Conservation (phyloP, 2,329 filamentous ascomycete species). For the Zymoseptoria pseudotritici region DNA sequence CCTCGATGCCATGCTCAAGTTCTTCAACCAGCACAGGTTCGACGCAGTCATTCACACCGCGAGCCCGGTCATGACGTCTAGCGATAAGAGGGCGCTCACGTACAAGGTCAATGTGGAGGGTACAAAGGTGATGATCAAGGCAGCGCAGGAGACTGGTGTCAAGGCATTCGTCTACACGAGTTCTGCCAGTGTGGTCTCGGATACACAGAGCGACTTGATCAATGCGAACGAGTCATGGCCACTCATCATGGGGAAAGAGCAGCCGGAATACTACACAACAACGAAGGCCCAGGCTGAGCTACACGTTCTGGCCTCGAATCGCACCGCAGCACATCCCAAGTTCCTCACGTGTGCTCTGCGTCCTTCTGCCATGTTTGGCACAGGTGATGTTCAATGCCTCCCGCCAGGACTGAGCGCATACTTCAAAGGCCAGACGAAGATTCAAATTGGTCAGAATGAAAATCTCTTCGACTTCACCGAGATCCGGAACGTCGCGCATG, state of each 20-base stretch:
- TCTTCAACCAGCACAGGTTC: conserved; percentile 39
- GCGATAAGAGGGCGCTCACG: conserved; percentile 34
- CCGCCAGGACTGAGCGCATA: conserved; percentile 40
- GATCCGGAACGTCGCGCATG: conserved; percentile 45
- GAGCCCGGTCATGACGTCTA: conserved; percentile 34
- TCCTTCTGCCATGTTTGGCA: conserved; percentile 46
- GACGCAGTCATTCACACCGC: conserved; percentile 46
- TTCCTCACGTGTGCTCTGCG: conserved; percentile 46
- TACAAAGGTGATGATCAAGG: conserved; percentile 42
- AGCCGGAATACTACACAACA: conserved; percentile 45
- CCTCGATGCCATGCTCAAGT: conserved; percentile 31
- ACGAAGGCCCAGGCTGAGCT: conserved; percentile 45
- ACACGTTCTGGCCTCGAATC: conserved; percentile 43
- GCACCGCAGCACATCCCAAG: conserved; percentile 31
- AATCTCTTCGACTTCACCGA: conserved; percentile 51
- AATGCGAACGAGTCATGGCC: conserved; percentile 45
- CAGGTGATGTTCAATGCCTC: conserved; percentile 41
- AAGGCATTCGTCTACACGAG: conserved; percentile 49
- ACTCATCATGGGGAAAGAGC: conserved; percentile 37
- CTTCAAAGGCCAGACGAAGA: conserved; percentile 42
- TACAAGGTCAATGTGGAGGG: conserved; percentile 47
- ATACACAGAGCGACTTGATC: conserved; percentile 38
- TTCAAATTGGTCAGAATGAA: conserved; percentile 45
- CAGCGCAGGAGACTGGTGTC: conserved; percentile 41
- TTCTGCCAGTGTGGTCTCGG: conserved; percentile 43